These are phyloP conservation scores for Mallotus nudiflorus DNA, from an alignment of 345 rosid species.

Conservation along the genomic window DNA sequence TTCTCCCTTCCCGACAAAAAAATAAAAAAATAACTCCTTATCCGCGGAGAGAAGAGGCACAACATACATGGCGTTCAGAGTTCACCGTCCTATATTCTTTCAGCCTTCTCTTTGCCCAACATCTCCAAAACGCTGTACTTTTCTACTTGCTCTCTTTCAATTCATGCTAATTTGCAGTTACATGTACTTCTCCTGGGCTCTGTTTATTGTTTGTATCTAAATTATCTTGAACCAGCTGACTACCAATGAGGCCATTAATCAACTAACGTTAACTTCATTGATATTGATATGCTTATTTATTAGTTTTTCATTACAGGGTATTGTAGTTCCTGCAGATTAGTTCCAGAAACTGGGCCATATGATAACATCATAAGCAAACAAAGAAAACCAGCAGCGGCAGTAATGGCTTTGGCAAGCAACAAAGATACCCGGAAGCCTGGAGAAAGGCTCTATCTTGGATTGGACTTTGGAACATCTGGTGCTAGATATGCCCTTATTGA, in stretches of 20 bases:
- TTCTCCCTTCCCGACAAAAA: too few relatives aligned
- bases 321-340: constrained; percentile 23
- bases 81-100: background rate
- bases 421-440: constrained; percentile 21
- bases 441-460: constrained; percentile 67
- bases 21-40: background rate
- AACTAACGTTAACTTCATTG: background rate
- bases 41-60: background rate
- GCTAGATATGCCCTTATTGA: constrained; percentile 79
- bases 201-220: background rate
- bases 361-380: constrained; percentile 6
- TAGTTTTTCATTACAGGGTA: constrained; percentile 30
- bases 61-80: constrained; percentile 8
- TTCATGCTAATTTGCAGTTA: background rate
- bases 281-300: background rate
- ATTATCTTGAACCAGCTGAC: background rate
- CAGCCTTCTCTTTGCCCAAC: background rate
- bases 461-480: constrained; percentile 98
- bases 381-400: constrained; percentile 22
- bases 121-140: constrained; percentile 3
- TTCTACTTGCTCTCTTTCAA: background rate
- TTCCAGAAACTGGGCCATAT: constrained; percentile 14
- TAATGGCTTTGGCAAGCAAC: constrained; percentile 33
- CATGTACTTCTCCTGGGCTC: too few relatives aligned
- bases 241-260: background rate